Base-by-base conservation (phyloP, 345 rosid species). In the Hibiscus trionum region DNA sequence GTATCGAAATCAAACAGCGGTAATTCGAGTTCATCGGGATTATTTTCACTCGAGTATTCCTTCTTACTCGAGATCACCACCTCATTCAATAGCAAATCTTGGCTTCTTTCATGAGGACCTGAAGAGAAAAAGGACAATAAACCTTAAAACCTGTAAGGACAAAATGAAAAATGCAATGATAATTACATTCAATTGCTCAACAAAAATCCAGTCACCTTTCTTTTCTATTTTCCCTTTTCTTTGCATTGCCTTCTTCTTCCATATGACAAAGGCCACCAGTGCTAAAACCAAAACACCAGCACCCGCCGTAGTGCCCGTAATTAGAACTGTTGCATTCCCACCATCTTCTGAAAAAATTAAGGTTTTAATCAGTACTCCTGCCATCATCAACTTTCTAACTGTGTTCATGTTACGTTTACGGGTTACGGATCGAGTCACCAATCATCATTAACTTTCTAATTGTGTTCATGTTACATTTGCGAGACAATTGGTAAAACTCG, bases 61-160 rank as follows among this genome's bases (percentile, higher is more conserved):
- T 82, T 86, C 81, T 83, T 88, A n/a, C 83, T 84, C 31, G 94
- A 78, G 60, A 88, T 73, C 47, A 88, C 91, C 12, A 78, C 87
- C 33, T 84, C 88, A 53, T 84, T 88, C 64, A 89, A 52, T 67
- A 88, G 60, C 1, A 86, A 85, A 83, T 88, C 93, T 71, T 76
- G 92, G 80, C 92, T 91, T 78, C 90, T 89, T 49, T 84, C 85
- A 35, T 24, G 82, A 67, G 70, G 27, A 71, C 80, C 93, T 86
- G 80, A 4, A n/a, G 5, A 68, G 15, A 65, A 10, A 6, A 29
- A 1, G 42, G 61, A 72, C 10, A 53, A 53, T 12, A 72, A 72
- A 3, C 2, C 17, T 53, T 16, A 21, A 62, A 62, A 64, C 12
- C 31, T 35, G 37, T 4, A 57, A 66, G 15, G 27, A 12, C 16